Conservation (phyloP, 805 yeast genomes). For the Candida multigemmis region DNA sequence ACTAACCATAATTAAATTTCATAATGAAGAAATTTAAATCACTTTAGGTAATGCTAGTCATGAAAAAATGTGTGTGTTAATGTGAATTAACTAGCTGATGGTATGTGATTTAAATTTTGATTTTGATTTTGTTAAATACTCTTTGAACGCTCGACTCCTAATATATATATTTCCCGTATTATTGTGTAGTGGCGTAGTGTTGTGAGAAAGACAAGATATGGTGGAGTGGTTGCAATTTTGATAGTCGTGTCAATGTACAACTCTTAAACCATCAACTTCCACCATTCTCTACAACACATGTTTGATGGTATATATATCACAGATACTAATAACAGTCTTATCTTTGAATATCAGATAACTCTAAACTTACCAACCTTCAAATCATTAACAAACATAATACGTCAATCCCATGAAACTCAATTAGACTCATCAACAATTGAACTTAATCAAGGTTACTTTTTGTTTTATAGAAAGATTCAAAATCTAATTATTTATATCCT, state of each 20-base stretch:
- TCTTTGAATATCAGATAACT: slow-evolving; percentile 25
- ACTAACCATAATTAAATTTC: no score
- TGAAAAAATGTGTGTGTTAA: slow-evolving; percentile 12
- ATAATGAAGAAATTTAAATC: no score
- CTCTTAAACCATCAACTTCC: slow-evolving; percentile 1
- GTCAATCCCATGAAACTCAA: slow-evolving; percentile 2
- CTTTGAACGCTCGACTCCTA: slow-evolving; percentile 1
- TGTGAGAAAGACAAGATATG: background rate
- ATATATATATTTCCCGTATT: background rate
- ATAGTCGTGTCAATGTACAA: slow-evolving; percentile 1
- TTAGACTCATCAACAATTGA: slow-evolving; percentile 13
- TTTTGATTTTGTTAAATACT: background rate
- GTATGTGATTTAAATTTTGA: background rate
- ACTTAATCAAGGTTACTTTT: slow-evolving; percentile 18
- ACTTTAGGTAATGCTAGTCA: slow-evolving; percentile 5
- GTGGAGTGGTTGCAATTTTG: background rate
- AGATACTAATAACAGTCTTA: slow-evolving; percentile 21
- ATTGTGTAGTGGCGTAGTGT: background rate
- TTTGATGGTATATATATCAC: slow-evolving; percentile 35
- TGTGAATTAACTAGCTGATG: background rate
- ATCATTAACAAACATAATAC: slow-evolving; percentile 12
- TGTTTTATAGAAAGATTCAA: slow-evolving; percentile 12
- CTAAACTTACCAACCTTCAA: slow-evolving; percentile 22
- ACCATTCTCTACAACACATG: slow-evolving; percentile 11
- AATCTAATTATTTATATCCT: slow-evolving; percentile 19